Evolutionary conservation across 768 basidiomycete species (phyloP), one percentile per base, ranked within the genome.

Genomic region (Trametes gibbosa): DNA sequence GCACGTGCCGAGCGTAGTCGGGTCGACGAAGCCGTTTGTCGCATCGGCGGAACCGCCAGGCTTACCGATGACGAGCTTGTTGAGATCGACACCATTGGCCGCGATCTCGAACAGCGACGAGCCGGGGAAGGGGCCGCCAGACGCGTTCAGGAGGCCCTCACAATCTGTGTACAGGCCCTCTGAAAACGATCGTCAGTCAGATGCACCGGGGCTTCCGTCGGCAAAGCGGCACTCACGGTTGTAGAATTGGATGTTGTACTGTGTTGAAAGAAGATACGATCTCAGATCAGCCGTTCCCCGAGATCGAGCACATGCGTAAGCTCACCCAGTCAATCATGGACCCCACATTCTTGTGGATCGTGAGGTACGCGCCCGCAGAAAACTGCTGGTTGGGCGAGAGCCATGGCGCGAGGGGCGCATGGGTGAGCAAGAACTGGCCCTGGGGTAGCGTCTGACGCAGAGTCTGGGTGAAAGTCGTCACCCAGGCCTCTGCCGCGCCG

Each of bases 21-120:
- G 60, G 43, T 56, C 58, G 64, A 77, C 71, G 64, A 73, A 77
- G 29, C 67, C 68, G 58, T 74, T 75, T n/a, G 53, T 61, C 0
- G 81, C 77, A 19, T 69, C 72, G 5, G 53, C 67, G 1, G 59
- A 27, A 46, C 63, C 68, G 10, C 73, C 68, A 3, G 87, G 87
- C 70, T 90, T 90, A 2, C 87, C 87, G 64, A 90, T 86, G 59
- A 89, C 82, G 51, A 89, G 75, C 71, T 90, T 89, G 67, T 78
- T 70, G 47, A 82, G 65, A 2, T 78, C 69, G 9, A 90, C 81
- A 21, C 57, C 57, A 23, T 85, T 85, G 58, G 70, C 80, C 50
- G 80, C 79, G 54, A 81, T 79, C 59, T 81, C 71, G 68, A 81
- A 76, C 25, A 81, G 69, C 0, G 77, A 69, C 0, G 75, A 73